Percentiles rank a stretch among this genome's conserved stretches.
Conservation (phyloP, 129 eudicot species). For the Escallonia herrerae region DNA sequence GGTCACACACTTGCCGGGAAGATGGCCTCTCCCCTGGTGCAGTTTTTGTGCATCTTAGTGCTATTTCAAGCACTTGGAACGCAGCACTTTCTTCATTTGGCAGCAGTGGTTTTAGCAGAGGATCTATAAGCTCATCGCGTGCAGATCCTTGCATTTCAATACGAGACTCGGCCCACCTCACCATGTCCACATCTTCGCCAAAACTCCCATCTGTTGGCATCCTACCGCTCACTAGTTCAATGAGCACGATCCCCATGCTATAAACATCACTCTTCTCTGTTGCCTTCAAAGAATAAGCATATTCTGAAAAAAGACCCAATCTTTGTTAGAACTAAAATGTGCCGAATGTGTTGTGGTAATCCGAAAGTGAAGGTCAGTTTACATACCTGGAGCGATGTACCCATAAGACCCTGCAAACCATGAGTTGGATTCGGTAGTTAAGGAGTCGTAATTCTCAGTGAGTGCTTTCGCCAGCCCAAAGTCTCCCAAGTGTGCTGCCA, state of each 20-base stretch:
- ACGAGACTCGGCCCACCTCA: conserved; percentile 78
- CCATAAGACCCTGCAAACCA: conserved; percentile 95
- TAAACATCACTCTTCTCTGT: conserved; percentile 88
- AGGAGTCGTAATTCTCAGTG: conserved; percentile 40
- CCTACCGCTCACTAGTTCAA: conserved; percentile 87
- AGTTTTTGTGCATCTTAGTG: conserved; percentile 79
- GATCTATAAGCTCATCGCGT: conserved; percentile 61
- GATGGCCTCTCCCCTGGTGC: conserved; percentile 84
- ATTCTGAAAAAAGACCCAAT: conserved; percentile 35
- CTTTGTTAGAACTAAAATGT: background rate
- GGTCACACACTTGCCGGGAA: conserved; percentile 64
- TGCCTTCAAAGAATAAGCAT: conserved; percentile 79
- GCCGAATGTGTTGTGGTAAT: background rate
- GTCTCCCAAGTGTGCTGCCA: conserved; percentile 96
- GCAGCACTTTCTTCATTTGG: conserved; percentile 67
- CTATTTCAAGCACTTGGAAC: conserved; percentile 74
- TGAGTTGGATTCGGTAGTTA: conserved; percentile 59
- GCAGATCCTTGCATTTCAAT: conserved; percentile 47
- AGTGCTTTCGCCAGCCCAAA: conserved; percentile 90
- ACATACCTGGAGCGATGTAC: conserved; percentile 91
- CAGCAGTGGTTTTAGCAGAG: conserved; percentile 43
- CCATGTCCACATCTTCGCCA: conserved; percentile 85
- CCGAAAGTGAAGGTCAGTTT: no score
- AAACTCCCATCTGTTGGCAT: conserved; percentile 83
- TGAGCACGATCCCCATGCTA: conserved; percentile 94